phyloP scores from a whole-genome alignment of 1,139 yeast genomes.

The Zygosaccharomyces sapae region DNA sequence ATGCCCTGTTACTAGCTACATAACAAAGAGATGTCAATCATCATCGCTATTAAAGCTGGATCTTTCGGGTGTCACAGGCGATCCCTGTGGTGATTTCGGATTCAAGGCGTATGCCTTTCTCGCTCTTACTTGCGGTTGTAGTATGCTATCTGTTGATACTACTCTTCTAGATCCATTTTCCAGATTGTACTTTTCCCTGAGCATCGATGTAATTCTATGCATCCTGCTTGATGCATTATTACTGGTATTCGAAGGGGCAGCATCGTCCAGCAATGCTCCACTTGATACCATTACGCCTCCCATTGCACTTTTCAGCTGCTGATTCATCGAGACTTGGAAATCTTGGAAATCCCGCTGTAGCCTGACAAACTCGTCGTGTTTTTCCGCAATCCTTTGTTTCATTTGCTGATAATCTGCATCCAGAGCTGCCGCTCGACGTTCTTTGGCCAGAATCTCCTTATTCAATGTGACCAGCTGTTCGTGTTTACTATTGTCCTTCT shows the following conservation, averaged over 20 bases:
- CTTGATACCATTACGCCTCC: conserved; percentile 13
- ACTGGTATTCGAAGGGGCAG: conserved; percentile 1
- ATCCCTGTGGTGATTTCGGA: conserved; percentile 1
- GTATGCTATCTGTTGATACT: conserved; percentile 10
- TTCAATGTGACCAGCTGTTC: conserved; percentile 2
- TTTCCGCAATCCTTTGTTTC: conserved; percentile 6
- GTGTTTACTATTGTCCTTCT: conserved; percentile 4
- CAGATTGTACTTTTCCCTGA: conserved; percentile 14
- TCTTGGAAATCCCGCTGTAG: conserved; percentile 10
- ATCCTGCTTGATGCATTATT: conserved; percentile 10
- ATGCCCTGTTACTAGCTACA: conserved; percentile 1
- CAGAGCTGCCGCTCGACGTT: conserved; percentile 9
- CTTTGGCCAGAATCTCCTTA: conserved; percentile 9
- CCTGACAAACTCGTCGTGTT: conserved; percentile 9
- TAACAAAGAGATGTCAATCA: conserved; percentile 1
- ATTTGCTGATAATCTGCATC: conserved; percentile 6
- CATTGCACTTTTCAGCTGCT: conserved; percentile 13
- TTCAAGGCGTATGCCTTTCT: not conserved
- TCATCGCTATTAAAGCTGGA: not conserved
- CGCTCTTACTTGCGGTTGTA: not conserved
- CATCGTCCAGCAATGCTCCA: conserved; percentile 6
- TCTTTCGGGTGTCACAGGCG: conserved; percentile 2
- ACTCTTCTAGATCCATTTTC: conserved; percentile 13
- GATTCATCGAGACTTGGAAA: conserved; percentile 9
- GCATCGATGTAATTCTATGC: conserved; percentile 16